phyloP scores from a whole-genome alignment of 345 rosid species.

The Populus ilicifolia region DNA sequence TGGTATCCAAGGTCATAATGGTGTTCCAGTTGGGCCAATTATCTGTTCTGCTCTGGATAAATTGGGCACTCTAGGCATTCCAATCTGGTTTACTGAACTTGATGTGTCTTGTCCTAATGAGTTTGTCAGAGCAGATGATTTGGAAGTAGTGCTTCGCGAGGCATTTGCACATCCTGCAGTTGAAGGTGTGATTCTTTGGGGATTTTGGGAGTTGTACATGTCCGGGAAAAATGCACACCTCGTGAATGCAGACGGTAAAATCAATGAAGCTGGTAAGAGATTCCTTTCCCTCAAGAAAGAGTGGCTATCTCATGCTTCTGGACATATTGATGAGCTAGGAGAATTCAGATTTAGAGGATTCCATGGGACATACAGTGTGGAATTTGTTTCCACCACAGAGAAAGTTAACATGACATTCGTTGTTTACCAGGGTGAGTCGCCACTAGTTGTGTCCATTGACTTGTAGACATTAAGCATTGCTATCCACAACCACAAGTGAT shows the following conservation, averaged over 20 bases:
- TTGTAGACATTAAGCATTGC: constrained; percentile 1
- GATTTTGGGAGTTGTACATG: constrained; percentile 30
- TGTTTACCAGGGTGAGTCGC: constrained; percentile 18
- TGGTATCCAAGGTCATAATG: constrained; percentile 53
- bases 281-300: constrained; percentile 22
- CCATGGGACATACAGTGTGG: constrained; percentile 19
- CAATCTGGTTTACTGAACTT: constrained; percentile 56
- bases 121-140: constrained; percentile 19
- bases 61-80: constrained; percentile 45
- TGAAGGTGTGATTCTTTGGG: constrained; percentile 28
- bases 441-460: constrained; percentile 19
- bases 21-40: constrained; percentile 45
- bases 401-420: constrained; percentile 15
- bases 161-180: constrained; percentile 28
- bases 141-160: constrained; percentile 29
- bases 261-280: constrained; percentile 27
- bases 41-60: constrained; percentile 45
- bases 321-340: background rate
- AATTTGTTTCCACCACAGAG: constrained; percentile 7
- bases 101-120: constrained; percentile 50
- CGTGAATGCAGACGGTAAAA: constrained; percentile 25
- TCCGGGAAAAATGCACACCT: constrained; percentile 19
- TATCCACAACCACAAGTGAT: too few species aligned
- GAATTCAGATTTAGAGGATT: constrained; percentile 33
- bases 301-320: constrained; percentile 19